Evolutionary conservation across 805 yeast genomes (phyloP).

Genomic region (Wickerhamomyces alni): DNA sequence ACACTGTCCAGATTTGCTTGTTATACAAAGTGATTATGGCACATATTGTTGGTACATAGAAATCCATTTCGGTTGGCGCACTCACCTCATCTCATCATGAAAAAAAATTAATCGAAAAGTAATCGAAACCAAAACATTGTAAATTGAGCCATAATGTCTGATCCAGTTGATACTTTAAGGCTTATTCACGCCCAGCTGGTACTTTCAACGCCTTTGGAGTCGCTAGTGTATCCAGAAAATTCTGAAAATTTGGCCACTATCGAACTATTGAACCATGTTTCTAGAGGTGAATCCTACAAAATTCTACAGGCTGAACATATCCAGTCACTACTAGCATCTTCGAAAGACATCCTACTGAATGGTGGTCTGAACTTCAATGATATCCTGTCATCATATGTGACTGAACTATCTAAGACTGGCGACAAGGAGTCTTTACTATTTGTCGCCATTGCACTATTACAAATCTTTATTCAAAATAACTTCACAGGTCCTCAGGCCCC

Average conservation of each 20-base stretch:
- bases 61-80: too few species aligned
- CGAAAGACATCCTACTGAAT: constrained; percentile 1
- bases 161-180: background rate
- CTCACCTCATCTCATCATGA: too few species aligned
- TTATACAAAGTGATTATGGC: too few species aligned
- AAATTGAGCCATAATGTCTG: background rate
- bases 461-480: constrained; percentile 67
- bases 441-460: constrained; percentile 51
- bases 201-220: constrained; percentile 7
- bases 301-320: constrained; percentile 8
- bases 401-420: background rate
- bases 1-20: too few species aligned
- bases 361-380: constrained; percentile 7
- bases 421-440: constrained; percentile 10
- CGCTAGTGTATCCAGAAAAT: constrained; percentile 4
- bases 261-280: constrained; percentile 8
- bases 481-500: constrained; percentile 75
- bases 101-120: too few species aligned
- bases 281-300: constrained; percentile 18
- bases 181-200: constrained; percentile 9
- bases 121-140: too few species aligned
- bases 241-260: constrained; percentile 10
- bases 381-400: constrained; percentile 3
- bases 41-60: too few species aligned
- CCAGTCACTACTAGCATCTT: background rate